These are phyloP conservation scores for Penicillium frequentans DNA, from an alignment of 2,329 filamentous ascomycete genomes.

Conservation along the genomic window DNA sequence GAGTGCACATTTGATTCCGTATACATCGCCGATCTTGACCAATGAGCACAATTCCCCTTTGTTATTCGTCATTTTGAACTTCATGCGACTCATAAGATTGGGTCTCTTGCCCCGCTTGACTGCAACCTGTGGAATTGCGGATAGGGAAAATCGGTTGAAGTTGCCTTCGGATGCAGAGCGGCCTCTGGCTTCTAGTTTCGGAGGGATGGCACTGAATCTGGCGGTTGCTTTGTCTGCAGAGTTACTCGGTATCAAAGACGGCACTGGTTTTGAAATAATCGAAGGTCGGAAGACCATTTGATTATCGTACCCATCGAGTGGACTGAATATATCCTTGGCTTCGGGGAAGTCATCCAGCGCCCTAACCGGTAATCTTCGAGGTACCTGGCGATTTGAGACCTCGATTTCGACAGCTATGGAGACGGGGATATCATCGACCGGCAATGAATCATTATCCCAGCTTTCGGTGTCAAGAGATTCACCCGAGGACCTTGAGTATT, in stretches of 20 bases:
- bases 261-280: background rate
- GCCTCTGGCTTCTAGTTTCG: background rate
- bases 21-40: constrained; percentile 6
- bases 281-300: background rate
- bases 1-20: constrained; percentile 8
- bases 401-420: background rate
- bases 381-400: background rate
- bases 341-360: background rate
- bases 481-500: background rate
- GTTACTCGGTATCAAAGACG: background rate
- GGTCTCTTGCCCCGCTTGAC: constrained; percentile 6
- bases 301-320: background rate
- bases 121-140: background rate
- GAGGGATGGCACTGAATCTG: background rate
- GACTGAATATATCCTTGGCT: background rate
- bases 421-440: background rate
- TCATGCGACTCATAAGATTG: constrained; percentile 14
- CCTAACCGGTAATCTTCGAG: background rate
- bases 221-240: background rate
- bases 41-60: constrained; percentile 14
- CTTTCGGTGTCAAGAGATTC: background rate
- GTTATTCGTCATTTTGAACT: constrained; percentile 10
- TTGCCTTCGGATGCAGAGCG: constrained; percentile 1
- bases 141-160: background rate
- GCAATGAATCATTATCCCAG: background rate